A percentile compares a stretch with the other conserved stretches of the same genome.
phyloP scores from a whole-genome alignment of 2,329 filamentous ascomycete genomes.

The Ceratocystis diversiconidia region DNA sequence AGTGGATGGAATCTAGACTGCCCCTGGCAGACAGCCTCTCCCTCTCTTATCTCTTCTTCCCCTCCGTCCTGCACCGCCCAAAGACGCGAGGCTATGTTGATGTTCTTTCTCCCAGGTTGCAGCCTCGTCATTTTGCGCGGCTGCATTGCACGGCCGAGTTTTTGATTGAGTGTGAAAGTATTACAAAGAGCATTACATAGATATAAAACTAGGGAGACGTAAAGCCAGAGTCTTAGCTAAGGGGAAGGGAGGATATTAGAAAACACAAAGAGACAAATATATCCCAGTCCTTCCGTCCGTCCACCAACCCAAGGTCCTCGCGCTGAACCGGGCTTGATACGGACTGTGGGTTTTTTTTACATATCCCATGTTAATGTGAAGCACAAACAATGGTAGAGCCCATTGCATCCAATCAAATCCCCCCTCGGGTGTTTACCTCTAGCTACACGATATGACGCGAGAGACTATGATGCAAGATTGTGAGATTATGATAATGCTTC shows the following conservation, averaged over 20 bases:
- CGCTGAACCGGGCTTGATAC: not conserved
- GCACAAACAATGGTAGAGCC: no score
- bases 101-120: not conserved
- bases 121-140: not conserved
- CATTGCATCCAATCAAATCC: no score
- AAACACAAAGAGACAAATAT: no score
- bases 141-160: not conserved
- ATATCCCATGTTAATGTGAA: not conserved
- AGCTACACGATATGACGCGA: not conserved
- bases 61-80: not conserved
- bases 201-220: not conserved
- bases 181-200: not conserved
- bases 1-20: no score
- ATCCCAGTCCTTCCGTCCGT: no score
- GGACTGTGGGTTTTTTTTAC: not conserved
- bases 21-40: not conserved
- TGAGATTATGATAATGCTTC: not conserved
- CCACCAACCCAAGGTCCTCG: not conserved
- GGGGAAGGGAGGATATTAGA: no score
- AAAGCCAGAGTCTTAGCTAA: no score
- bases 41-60: not conserved
- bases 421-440: not conserved
- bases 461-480: not conserved
- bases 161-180: not conserved
- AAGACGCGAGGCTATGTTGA: not conserved